Evolutionary conservation across 2,329 filamentous ascomycete species (phyloP), one percentile per base, ranked within the genome.

Genomic region (Clonostachys rhizophaga): DNA sequence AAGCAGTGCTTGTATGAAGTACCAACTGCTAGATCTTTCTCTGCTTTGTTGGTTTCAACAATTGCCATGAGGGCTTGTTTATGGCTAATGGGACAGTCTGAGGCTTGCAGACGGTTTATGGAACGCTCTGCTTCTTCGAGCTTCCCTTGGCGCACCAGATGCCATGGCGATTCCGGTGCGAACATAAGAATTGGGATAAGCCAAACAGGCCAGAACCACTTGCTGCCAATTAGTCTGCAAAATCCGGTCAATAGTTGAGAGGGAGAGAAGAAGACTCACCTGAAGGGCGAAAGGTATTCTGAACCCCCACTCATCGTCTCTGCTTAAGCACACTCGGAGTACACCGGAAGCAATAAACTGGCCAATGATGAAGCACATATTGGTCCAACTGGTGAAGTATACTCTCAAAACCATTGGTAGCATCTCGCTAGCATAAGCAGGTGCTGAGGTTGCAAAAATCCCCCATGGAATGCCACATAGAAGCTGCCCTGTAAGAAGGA

Each of bases 1-100:
- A 79, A 78, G 48, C 72, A 71, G 49, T 78, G 72, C 6, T 47
- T 42, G 50, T 79, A 79, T 0, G 59, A 63, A 0, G 60, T 71
- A 6, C 74, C 74, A 0, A 55, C 49, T 10, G 63, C 60, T 3
- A 64, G 53, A 16, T 64, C 61, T 56, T 65, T 69, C 47, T 77
- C 73, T 50, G 73, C 56, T 58, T 71, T 68, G 53, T 77, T 70
- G 13, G 75, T 78, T 47, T 75, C 65, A 1, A 70, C 53, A 67
- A 78, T 75, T 70, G 77, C 71, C 11, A 72, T 68, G 14, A 80
- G 52, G 1, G 66, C 67, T 52, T 72, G 36, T n/a, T 41, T 40
- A 24, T 44, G 56, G 44, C 34, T 58, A 8, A 66, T 50, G 6
- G 62, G 54, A 14, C 62, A 49, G 36, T 39, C 36, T 12, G 17